Evolutionary conservation across 768 basidiomycete genomes (phyloP), one percentile per base, ranked within the genome.

Genomic region (Strobilomyces dryophilus): DNA sequence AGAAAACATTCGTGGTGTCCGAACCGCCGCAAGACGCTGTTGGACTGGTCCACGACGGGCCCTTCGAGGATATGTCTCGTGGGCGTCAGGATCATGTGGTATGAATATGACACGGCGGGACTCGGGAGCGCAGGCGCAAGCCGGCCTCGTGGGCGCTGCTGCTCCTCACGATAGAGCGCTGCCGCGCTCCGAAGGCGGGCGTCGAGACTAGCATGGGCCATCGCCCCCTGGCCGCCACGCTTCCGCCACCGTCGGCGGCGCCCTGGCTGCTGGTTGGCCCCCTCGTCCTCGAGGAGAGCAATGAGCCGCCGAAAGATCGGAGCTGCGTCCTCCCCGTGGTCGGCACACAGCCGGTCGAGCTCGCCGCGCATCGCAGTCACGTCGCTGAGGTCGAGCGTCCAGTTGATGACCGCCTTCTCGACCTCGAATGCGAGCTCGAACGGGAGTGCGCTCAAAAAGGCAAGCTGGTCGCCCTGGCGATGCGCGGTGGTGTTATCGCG

Each of bases 1-100:
- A 80, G 53, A 60, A 80, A 80, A 49, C 70, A 73, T 20, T 77
- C 71, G 24, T 73, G 61, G 51, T 70, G 61, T 5, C 41, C 27
- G 53, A 73, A 79, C 14, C 70, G 68, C 8, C 71, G 72, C 20
- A 74, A 57, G 31, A 74, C 63, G 27, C 66, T 65, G 54, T 75
- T 76, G 1, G 70, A 68, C 44, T 72, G 69, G 48, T 74, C 74
- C 61, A 60, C 55, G 9, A 68, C 59, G 4, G 76, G 76, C 1
- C 71, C 75, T 57, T 75, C 74, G 34, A 76, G 55, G 44, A 73
- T 65, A 29, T 67, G 32, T 1, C 70, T 65, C 8, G 74, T 70
- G 2, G 76, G 76, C 0, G 76, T 78, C 5, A 77, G 52, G 46
- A 71, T 58, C 42, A 74, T 58, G 20, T 76, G 73, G 45, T 71